Conservation (phyloP, 169 alveolate species). For the Pseudocohnilembus persalinus region DNA sequence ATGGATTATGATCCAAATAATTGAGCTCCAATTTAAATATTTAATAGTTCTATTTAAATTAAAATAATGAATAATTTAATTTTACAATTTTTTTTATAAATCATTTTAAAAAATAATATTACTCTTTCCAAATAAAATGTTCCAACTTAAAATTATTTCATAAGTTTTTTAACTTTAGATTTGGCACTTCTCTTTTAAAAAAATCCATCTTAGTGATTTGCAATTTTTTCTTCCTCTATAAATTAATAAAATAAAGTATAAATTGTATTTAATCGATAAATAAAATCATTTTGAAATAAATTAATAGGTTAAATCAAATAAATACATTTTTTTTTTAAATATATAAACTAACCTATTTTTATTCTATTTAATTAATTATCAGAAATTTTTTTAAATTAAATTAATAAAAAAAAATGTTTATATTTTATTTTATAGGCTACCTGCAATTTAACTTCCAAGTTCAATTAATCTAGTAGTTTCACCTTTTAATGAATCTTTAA, state of each 20-base stretch:
- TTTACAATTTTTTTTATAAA: neutral
- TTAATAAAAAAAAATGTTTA: too few species aligned
- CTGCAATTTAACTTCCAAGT: slow-evolving; percentile 8
- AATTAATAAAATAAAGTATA: neutral
- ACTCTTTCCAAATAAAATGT: slow-evolving; percentile 9
- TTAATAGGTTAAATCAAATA: too few species aligned
- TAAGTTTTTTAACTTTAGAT: neutral
- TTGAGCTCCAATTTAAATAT: slow-evolving; percentile 15
- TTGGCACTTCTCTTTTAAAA: slow-evolving; percentile 1
- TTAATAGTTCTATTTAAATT: neutral
- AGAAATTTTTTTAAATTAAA: too few species aligned
- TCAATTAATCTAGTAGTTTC: slow-evolving; percentile 7
- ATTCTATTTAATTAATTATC: too few species aligned
- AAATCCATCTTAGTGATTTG: neutral
- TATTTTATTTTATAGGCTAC: neutral
- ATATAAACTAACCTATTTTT: too few species aligned
- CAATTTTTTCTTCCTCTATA: slow-evolving; percentile 13
- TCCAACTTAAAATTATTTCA: slow-evolving; percentile 5
- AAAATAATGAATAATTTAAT: neutral
- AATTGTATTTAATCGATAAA: neutral
- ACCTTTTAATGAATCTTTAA: neutral
- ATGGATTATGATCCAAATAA: slow-evolving; percentile 1
- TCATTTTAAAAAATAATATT: neutral
- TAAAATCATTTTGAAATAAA: neutral
- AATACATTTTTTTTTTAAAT: too few species aligned